phyloP scores from a whole-genome alignment of 352 stramenopile species.

The Globisporangium parvum region DNA sequence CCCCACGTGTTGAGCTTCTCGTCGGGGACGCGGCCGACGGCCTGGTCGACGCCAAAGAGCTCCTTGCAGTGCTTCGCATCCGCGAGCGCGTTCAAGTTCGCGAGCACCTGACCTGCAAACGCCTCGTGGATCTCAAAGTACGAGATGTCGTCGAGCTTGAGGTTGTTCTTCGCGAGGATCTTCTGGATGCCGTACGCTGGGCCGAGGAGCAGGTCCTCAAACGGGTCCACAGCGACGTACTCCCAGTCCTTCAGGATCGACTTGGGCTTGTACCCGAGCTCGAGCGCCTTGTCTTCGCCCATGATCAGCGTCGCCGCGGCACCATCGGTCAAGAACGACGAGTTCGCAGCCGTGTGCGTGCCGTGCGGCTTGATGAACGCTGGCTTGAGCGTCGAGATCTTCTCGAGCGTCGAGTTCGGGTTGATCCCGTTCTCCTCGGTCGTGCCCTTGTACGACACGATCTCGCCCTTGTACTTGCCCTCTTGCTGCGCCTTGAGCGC shows the following conservation, averaged over 20 bases:
- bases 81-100: constrained; percentile 95
- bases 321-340: constrained; percentile 96
- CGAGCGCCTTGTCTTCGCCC: constrained; percentile 93
- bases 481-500: constrained; percentile 93
- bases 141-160: constrained; percentile 94
- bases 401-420: constrained; percentile 92
- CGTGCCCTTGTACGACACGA: constrained; percentile 92
- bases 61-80: constrained; percentile 94
- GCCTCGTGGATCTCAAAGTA: constrained; percentile 99
- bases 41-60: constrained; percentile 86
- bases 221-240: constrained; percentile 97
- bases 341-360: constrained; percentile 98
- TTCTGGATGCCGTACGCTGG: constrained; percentile 93
- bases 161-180: constrained; percentile 76
- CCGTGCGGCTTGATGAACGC: constrained; percentile 98
- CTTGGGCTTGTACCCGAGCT: constrained; percentile 95
- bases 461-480: constrained; percentile 91
- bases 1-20: constrained; percentile 98
- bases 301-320: constrained; percentile 95
- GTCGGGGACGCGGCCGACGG: constrained; percentile 89
- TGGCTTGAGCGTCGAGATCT: constrained; percentile 95
- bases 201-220: constrained; percentile 91
- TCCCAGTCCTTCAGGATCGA: constrained; percentile 93
- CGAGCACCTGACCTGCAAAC: constrained; percentile 97
- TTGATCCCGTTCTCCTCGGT: constrained; percentile 98